These are phyloP conservation scores for Podaxis sp. DNA, from an alignment of 768 basidiomycete species.

Conservation along the genomic window DNA sequence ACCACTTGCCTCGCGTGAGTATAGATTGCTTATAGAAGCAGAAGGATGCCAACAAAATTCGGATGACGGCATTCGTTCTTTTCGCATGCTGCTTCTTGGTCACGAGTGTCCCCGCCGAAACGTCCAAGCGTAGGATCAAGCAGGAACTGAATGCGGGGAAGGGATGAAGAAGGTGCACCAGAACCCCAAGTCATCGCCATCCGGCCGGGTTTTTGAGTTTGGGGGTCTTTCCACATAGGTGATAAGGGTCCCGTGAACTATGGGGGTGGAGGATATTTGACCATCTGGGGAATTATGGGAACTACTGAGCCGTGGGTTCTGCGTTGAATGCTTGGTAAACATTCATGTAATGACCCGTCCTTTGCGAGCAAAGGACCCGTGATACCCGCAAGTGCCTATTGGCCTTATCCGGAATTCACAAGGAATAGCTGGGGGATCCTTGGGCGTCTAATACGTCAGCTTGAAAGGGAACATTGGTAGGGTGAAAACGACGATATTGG, in stretches of 20 bases:
- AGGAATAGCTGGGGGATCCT: neutral
- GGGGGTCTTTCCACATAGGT: constrained; percentile 4
- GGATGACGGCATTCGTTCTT: neutral
- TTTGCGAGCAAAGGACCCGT: neutral
- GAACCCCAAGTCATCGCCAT: neutral
- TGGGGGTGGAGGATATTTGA: no score
- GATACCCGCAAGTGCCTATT: neutral
- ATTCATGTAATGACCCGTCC: neutral
- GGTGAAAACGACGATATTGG: no score
- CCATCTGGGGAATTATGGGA: neutral
- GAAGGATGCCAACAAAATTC: neutral
- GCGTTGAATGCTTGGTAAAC: neutral
- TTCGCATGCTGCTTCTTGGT: neutral
- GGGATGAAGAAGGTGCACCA: neutral
- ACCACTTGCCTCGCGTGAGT: constrained; percentile 1
- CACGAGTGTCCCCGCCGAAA: neutral
- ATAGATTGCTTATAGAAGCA: neutral
- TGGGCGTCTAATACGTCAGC: neutral
- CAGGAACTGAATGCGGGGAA: neutral
- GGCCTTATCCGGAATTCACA: neutral
- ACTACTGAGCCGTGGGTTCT: neutral
- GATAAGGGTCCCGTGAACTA: neutral
- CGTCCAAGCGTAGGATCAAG: neutral
- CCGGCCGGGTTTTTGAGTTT: constrained; percentile 1
- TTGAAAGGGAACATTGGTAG: neutral